A percentile compares a stretch with the other conserved stretches of the same genome.
These are phyloP conservation scores for Pseudocercospora musae DNA, from an alignment of 2,329 filamentous ascomycete genomes.

Conservation along the genomic window DNA sequence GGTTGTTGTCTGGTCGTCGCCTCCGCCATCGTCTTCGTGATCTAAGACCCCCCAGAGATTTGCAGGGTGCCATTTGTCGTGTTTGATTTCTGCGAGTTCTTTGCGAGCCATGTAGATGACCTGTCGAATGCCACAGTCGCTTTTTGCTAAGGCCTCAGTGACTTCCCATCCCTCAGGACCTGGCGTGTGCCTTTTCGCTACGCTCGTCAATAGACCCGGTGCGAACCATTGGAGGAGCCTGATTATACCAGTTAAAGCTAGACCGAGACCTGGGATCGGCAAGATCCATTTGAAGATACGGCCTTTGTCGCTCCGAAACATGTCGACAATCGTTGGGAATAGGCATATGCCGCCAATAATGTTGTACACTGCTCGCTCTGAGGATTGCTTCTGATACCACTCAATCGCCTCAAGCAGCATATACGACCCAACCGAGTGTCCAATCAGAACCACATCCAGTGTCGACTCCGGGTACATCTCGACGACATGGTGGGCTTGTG, in stretches of 20 bases:
- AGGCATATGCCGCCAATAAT: constrained; percentile 39
- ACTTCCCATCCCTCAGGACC: constrained; percentile 41
- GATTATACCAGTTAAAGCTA: not conserved
- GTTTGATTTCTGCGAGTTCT: constrained; percentile 56
- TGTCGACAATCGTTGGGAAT: constrained; percentile 49
- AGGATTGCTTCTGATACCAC: constrained; percentile 20
- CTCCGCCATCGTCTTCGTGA: not conserved
- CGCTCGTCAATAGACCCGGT: constrained; percentile 36
- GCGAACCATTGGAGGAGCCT: not conserved
- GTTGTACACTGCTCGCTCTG: constrained; percentile 10
- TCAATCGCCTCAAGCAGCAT: constrained; percentile 41
- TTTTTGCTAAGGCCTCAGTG: constrained; percentile 52
- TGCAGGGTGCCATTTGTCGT: constrained; percentile 58
- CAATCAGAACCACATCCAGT: constrained; percentile 39
- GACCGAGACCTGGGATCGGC: not conserved
- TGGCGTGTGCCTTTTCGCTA: constrained; percentile 4
- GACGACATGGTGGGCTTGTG: constrained; percentile 9
- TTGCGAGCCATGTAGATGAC: constrained; percentile 58
- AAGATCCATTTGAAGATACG: constrained; percentile 10
- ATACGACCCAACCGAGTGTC: constrained; percentile 48
- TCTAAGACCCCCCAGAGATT: constrained; percentile 55
- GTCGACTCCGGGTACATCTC: not conserved
- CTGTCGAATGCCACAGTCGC: constrained; percentile 50
- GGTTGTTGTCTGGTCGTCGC: not conserved
- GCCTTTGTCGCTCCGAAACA: constrained; percentile 44